Evolutionary conservation across 1,284 basidiomycete species (phyloP).

Genomic region (Tilletia indica): DNA sequence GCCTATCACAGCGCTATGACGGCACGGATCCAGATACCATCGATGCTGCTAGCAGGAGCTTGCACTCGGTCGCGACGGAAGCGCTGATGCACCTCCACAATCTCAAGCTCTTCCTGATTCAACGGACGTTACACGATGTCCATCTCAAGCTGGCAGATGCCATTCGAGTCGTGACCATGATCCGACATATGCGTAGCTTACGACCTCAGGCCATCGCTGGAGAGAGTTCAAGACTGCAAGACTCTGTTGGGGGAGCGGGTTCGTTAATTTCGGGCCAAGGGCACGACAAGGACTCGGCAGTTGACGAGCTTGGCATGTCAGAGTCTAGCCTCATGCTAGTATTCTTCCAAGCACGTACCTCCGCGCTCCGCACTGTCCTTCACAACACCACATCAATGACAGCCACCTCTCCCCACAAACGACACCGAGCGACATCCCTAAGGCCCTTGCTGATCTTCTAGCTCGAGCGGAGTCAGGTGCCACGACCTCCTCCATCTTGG

Average conservation of each 20-base stretch:
- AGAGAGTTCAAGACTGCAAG: not conserved
- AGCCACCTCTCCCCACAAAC: not conserved
- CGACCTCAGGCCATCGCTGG: not conserved
- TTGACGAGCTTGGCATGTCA: constrained; percentile 13
- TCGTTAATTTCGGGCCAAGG: not conserved
- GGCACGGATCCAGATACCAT: not conserved
- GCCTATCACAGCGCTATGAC: not conserved
- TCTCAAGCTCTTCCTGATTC: constrained; percentile 6
- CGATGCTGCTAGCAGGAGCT: not conserved
- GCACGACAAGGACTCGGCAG: not conserved
- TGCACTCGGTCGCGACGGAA: constrained; percentile 5
- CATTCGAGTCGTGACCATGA: constrained; percentile 13
- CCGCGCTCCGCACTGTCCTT: not conserved
- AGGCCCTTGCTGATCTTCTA: not conserved
- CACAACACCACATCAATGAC: not conserved
- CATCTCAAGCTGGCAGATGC: not conserved
- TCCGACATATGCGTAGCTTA: constrained; percentile 7
- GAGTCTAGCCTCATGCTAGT: constrained; percentile 12
- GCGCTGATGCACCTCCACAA: constrained; percentile 8
- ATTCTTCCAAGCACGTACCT: constrained; percentile 13
- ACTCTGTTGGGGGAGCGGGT: not conserved
- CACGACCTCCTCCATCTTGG: not conserved
- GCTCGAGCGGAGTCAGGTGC: not conserved
- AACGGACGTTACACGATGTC: not conserved
- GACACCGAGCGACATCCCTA: not conserved